These are phyloP conservation scores for Corylus americana DNA, from an alignment of 306 rosid genomes.

Conservation along the genomic window DNA sequence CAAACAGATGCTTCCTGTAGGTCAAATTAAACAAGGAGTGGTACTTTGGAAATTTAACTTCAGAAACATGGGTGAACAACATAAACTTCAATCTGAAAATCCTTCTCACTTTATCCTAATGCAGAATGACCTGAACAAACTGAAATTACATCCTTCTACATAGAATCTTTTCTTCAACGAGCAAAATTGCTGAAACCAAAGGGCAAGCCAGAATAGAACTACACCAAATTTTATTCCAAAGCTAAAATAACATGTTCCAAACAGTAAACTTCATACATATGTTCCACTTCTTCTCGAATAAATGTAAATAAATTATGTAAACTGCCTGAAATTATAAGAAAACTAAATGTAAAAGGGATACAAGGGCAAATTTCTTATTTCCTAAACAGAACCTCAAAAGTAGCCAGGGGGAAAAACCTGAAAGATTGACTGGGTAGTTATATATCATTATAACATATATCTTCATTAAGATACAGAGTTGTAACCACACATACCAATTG, in stretches of 20 bases:
- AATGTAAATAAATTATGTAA: neutral
- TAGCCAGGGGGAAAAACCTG: neutral
- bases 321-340: neutral
- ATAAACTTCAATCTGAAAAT: neutral
- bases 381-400: neutral
- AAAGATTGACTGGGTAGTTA: neutral
- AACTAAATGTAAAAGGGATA: neutral
- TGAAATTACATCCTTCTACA: neutral
- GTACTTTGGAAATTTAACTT: neutral
- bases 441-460: conserved; percentile 7
- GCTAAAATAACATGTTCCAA: neutral
- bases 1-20: neutral
- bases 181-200: neutral
- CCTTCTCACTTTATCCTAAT: neutral
- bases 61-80: neutral
- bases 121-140: neutral
- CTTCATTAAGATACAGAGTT: conserved; percentile 12
- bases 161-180: neutral
- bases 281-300: neutral
- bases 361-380: neutral
- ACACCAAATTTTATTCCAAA: neutral
- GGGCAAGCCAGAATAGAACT: neutral
- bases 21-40: too few species aligned
- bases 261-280: neutral
- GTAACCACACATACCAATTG: conserved; percentile 64